Percentiles rank a stretch among this genome's conserved stretches.
These are phyloP conservation scores for Endoconidiophora laricicola DNA, from an alignment of 2,329 filamentous ascomycete genomes.

Conservation along the genomic window DNA sequence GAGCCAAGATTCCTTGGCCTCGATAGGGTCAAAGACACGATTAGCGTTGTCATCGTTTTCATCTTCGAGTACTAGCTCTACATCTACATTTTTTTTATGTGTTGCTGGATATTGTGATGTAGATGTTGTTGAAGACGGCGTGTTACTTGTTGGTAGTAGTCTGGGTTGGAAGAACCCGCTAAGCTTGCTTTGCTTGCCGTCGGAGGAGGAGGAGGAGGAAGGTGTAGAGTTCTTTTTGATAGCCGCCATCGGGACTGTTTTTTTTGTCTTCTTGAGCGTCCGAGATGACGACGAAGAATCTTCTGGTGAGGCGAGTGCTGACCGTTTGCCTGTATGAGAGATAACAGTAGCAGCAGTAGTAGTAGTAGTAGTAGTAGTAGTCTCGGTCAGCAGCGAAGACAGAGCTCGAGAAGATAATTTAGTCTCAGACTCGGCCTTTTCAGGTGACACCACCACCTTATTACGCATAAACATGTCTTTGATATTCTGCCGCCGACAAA, in stretches of 20 bases:
- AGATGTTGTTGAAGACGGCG: neutral
- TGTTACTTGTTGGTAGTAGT: constrained; percentile 6
- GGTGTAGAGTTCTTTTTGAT: constrained; percentile 13
- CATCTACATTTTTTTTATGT: no score
- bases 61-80: no score
- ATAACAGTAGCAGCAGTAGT: neutral
- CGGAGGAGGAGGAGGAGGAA: neutral
- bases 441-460: no score
- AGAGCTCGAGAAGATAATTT: no score
- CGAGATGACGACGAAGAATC: constrained; percentile 24
- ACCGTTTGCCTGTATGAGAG: neutral
- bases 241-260: constrained; percentile 15
- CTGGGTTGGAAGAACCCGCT: constrained; percentile 67
- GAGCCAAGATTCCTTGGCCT: constrained; percentile 68
- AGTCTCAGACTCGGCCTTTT: no score
- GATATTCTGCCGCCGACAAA: constrained; percentile 69
- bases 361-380: no score
- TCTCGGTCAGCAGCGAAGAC: neutral
- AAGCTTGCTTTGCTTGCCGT: constrained; percentile 37
- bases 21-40: constrained; percentile 46
- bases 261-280: constrained; percentile 9
- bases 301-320: constrained; percentile 13
- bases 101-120: neutral
- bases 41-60: neutral
- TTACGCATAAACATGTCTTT: constrained; percentile 66